phyloP scores from a whole-genome alignment of 1,284 basidiomycete species.

The Microbotryum saponariae region DNA sequence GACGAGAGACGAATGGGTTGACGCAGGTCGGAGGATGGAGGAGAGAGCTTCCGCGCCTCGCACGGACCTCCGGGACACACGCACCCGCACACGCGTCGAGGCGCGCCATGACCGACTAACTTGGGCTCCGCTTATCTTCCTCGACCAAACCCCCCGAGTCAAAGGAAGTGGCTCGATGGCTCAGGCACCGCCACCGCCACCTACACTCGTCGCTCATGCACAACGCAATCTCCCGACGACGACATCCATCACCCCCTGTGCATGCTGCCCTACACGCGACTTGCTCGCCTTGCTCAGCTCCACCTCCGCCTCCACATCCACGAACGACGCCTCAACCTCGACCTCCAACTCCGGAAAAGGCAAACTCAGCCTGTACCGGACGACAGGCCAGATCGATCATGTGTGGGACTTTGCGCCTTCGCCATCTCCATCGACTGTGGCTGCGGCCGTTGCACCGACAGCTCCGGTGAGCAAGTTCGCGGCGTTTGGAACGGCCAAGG shows the following conservation, averaged over 20 bases:
- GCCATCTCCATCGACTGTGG: constrained; percentile 1
- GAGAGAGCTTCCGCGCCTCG: no score
- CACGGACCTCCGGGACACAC: no score
- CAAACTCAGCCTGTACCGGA: constrained; percentile 14
- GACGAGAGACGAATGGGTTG: no score
- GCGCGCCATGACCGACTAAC: no score
- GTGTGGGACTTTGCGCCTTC: constrained; percentile 20
- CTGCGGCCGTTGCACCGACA: constrained; percentile 5
- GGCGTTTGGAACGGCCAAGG: constrained; percentile 8
- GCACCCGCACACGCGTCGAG: no score
- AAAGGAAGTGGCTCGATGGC: no score
- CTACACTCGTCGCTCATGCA: neutral
- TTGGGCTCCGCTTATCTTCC: no score
- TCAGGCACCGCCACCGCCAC: no score
- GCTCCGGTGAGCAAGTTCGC: neutral
- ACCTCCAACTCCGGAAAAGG: neutral
- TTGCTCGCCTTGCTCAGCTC: constrained; percentile 6
- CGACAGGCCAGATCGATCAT: neutral
- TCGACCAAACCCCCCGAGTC: no score
- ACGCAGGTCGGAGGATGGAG: no score
- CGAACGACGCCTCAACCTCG: neutral
- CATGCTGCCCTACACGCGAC: constrained; percentile 11
- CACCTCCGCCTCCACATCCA: constrained; percentile 5
- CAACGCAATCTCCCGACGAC: constrained; percentile 1
- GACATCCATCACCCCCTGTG: neutral